Percentiles rank a stretch among this genome's conserved stretches.
phyloP scores from a whole-genome alignment of 208 protist genomes.

The Acanthamoeba rhysodes region DNA sequence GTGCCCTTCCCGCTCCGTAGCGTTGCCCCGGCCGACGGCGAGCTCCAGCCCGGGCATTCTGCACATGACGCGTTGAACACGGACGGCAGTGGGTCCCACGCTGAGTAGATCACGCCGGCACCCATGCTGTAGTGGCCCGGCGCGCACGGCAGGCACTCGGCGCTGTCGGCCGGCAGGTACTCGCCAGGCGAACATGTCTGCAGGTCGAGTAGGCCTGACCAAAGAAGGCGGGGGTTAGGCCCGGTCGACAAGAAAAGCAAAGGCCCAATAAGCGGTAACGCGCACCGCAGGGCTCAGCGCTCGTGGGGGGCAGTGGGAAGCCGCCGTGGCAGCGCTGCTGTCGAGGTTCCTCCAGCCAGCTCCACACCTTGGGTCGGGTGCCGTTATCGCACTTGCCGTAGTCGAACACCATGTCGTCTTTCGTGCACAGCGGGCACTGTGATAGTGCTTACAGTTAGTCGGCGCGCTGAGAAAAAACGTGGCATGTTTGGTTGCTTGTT shows the following conservation, averaged over 20 bases:
- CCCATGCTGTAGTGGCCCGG: constrained; percentile 58
- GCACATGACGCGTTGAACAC: not conserved
- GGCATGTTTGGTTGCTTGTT: not conserved
- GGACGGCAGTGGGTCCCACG: not conserved
- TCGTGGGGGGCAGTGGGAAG: not conserved
- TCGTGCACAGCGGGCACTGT: constrained; percentile 48
- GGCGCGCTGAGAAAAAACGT: no score
- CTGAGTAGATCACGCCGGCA: not conserved
- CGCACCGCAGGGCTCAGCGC: not conserved
- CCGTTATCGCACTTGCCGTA: constrained; percentile 71
- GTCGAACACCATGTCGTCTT: constrained; percentile 62
- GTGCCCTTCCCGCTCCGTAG: not conserved
- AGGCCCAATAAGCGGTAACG: no score
- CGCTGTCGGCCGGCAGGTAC: constrained; percentile 27
- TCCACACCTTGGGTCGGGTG: constrained; percentile 58
- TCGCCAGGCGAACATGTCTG: constrained; percentile 43
- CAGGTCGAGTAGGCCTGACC: constrained; percentile 30
- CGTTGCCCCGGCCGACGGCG: not conserved
- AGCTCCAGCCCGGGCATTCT: not conserved
- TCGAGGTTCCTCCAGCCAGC: constrained; percentile 44
- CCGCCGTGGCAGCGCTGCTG: constrained; percentile 62
- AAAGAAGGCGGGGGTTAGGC: not conserved
- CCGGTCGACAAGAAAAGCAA: not conserved
- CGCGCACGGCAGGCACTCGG: constrained; percentile 25
- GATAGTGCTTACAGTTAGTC: no score